These are phyloP conservation scores for Platanthera zijinensis DNA, from an alignment of 106 monocot genomes.

Conservation along the genomic window DNA sequence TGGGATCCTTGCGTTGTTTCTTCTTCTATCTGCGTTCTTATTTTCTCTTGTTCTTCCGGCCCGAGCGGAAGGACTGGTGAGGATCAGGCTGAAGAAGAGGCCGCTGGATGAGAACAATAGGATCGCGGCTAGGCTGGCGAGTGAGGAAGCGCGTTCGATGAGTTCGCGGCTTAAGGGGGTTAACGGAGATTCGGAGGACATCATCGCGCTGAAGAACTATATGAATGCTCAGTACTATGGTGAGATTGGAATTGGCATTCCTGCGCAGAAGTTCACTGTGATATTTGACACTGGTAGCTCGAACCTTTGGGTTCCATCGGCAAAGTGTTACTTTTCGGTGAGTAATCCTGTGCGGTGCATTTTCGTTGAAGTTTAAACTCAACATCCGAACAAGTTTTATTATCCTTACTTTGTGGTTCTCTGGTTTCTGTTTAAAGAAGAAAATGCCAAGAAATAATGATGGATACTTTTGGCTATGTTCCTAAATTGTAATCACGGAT, in stretches of 20 bases:
- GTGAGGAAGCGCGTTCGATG: slow-evolving; percentile 15
- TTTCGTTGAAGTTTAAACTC: too few species aligned
- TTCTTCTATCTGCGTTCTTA: slow-evolving; percentile 31
- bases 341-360: background rate
- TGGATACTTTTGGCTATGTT: too few species aligned
- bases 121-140: slow-evolving; percentile 20
- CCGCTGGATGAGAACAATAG: slow-evolving; percentile 50
- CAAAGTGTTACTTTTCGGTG: slow-evolving; percentile 96
- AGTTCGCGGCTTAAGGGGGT: slow-evolving; percentile 14
- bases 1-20: background rate
- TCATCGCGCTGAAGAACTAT: slow-evolving; percentile 80
- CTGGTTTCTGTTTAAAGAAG: too few species aligned
- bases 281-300: slow-evolving; percentile 97
- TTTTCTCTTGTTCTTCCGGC: slow-evolving; percentile 22
- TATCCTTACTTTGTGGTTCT: too few species aligned
- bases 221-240: slow-evolving; percentile 97
- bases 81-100: slow-evolving; percentile 66
- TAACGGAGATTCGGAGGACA: slow-evolving; percentile 31
- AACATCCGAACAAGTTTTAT: too few species aligned
- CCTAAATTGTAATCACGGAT: too few species aligned
- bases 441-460: too few species aligned
- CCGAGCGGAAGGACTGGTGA: slow-evolving; percentile 46
- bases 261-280: slow-evolving; percentile 87
- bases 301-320: slow-evolving; percentile 90
- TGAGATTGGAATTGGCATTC: slow-evolving; percentile 76